Evolutionary conservation across 2,329 filamentous ascomycete species (phyloP), one percentile per base, ranked within the genome.

Genomic region (Colletotrichum trifolii): DNA sequence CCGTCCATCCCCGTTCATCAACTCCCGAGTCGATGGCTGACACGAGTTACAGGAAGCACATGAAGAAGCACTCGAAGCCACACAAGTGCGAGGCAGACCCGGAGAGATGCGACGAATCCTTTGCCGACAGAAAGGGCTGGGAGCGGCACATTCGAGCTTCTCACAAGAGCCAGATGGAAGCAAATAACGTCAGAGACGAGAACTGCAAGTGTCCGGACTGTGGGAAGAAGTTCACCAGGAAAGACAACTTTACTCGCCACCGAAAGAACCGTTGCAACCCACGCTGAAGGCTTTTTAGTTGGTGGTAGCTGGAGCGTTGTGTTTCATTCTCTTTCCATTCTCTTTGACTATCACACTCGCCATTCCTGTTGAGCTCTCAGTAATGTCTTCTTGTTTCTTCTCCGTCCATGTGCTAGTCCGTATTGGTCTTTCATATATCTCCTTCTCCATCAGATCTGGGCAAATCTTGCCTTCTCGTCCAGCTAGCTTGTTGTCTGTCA

Each of bases 231-330:
- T 57, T 63, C 8, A 53, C 35, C 0, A 47, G 63, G 25, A 15
- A 10, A 17, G 63, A 66, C 42, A 43, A 63, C 5, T 33, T 36
- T 6, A 11, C 2, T 11, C 52, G 53, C 3, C 63, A 66, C 3
- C 1, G 1, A 10, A 39, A n/a, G 4, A 13, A 9, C 5, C 43
- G 7, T 11, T 64, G 61, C 49, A 49, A 0, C 9, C 8, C 25
- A 38, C 36, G 36, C 9, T 61, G 10, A 49, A 10, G 15, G 25
- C 15, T 33, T 47, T 8, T 3, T 17, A 11, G 6, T 7, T 38
- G 8, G 15, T 17, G 17, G 2, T 17, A 17, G 2, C 17, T 17
- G 17, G 17, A 9, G 4, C 8, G 2, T 33, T 10, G 10, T 13
- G 12, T 2, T 2, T 33, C 6, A 13, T 4, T 35, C 6, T 15